phyloP scores from a whole-genome alignment of 768 basidiomycete species.

The Lactarius psammicola region DNA sequence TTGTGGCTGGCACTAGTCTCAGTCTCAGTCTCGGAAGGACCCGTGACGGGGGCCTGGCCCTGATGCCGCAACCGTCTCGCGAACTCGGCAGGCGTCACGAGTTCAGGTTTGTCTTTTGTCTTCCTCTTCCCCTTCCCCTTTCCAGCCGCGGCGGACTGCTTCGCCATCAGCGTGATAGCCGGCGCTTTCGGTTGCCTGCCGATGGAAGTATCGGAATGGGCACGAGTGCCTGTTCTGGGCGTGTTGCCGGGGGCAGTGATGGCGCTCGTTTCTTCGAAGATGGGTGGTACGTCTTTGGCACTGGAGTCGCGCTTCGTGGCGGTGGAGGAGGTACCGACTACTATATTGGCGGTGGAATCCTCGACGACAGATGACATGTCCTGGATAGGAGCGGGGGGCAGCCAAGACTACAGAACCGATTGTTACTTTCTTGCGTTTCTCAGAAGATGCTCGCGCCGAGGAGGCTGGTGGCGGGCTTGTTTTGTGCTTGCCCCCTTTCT shows the following conservation, averaged over 20 bases:
- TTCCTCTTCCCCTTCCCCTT: constrained; percentile 7
- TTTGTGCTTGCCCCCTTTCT: background rate
- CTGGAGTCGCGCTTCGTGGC: background rate
- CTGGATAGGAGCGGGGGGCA: constrained; percentile 8
- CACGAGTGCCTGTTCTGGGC: background rate
- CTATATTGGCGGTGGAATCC: constrained; percentile 18
- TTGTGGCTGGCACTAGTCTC: background rate
- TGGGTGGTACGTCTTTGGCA: background rate
- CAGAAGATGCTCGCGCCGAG: background rate
- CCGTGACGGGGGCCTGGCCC: background rate
- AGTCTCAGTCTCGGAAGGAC: background rate
- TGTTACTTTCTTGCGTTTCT: background rate
- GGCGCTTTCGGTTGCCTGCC: background rate
- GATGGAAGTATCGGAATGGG: background rate
- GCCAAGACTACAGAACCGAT: background rate
- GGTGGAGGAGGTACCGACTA: background rate
- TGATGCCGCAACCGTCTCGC: constrained; percentile 19
- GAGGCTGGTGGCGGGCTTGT: background rate
- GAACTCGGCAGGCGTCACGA: constrained; percentile 25
- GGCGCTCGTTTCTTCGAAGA: constrained; percentile 15
- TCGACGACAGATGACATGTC: constrained; percentile 17
- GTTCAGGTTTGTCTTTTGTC: constrained; percentile 18
- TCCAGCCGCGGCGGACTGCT: background rate
- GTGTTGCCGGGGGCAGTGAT: constrained; percentile 18
- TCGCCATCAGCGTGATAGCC: background rate